Conservation (phyloP, 768 basidiomycete species). For the Auricularia sp. region DNA sequence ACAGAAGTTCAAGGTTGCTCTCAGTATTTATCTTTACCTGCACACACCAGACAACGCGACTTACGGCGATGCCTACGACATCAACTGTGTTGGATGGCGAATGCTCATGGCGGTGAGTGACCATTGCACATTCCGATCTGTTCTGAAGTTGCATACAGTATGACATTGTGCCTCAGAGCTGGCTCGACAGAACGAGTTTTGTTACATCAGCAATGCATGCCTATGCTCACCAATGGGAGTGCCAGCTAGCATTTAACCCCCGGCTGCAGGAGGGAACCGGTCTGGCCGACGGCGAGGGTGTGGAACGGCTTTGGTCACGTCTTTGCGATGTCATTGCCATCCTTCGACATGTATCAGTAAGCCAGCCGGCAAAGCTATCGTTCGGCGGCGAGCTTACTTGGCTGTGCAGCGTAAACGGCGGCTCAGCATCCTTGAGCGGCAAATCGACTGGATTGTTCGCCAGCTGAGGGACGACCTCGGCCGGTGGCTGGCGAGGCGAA, state of each 20-base stretch:
- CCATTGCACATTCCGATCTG: background rate
- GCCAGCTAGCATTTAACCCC: slow-evolving; percentile 1
- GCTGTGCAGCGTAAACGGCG: too few species aligned
- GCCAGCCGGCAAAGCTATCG: background rate
- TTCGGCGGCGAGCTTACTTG: too few species aligned
- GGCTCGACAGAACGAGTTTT: background rate
- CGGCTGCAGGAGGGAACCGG: background rate
- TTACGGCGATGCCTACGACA: background rate
- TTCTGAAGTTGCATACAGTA: background rate
- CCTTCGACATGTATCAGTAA: background rate
- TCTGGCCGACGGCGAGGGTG: background rate
- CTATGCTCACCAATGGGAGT: slow-evolving; percentile 1
- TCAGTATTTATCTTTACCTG: too few species aligned
- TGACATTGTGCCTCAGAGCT: background rate
- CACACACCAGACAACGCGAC: background rate
- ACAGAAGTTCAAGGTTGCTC: slow-evolving; percentile 1
- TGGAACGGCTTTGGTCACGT: background rate
- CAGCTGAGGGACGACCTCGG: too few species aligned
- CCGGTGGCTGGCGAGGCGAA: too few species aligned
- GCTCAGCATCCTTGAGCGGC: too few species aligned
- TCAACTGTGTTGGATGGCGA: background rate
- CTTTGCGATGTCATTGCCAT: background rate
- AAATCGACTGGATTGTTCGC: too few species aligned
- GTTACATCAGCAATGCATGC: slow-evolving; percentile 3
- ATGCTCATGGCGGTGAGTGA: too few species aligned